Evolutionary conservation across 2,329 filamentous ascomycete species (phyloP).

Genomic region (Immersiporthe knoxdaviesiana): DNA sequence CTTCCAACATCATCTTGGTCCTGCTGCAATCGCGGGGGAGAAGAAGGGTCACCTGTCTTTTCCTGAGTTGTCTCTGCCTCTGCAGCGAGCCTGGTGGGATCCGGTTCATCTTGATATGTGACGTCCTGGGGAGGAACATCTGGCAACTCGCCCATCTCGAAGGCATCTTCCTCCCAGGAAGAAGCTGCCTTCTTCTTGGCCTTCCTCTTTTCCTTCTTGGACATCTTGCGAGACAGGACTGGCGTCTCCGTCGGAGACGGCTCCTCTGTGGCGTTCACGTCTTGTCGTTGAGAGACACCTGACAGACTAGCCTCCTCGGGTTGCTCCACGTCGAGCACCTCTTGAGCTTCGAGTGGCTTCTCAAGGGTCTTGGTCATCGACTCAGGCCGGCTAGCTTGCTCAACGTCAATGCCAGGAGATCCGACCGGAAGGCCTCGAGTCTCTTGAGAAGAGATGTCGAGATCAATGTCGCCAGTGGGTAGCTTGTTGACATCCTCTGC

Average conservation of each 20-base stretch:
- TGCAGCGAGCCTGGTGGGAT: not conserved
- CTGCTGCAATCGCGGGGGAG: not conserved
- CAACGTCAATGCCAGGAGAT: not conserved
- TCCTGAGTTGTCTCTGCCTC: slow-evolving; percentile 3
- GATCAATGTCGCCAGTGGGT: not conserved
- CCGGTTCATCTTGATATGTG: slow-evolving; percentile 5
- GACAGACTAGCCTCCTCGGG: not conserved
- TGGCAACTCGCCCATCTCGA: slow-evolving; percentile 27
- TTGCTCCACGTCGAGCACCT: not conserved
- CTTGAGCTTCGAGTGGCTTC: not conserved
- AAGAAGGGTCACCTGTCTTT: not conserved
- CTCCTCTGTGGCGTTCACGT: not conserved
- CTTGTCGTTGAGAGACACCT: not conserved
- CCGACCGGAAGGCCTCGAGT: slow-evolving; percentile 3
- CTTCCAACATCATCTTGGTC: slow-evolving; percentile 33
- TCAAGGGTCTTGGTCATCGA: not conserved
- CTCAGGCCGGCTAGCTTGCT: slow-evolving; percentile 3
- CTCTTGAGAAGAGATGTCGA: not conserved
- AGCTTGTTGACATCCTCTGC: slow-evolving; percentile 1
- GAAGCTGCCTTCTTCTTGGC: slow-evolving; percentile 39
- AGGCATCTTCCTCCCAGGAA: slow-evolving; percentile 22
- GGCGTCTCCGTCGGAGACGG: slow-evolving; percentile 4
- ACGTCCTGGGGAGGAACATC: slow-evolving; percentile 12
- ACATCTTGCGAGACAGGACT: slow-evolving; percentile 27
- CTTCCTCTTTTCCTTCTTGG: slow-evolving; percentile 31